Percentiles rank a stretch among this genome's conserved stretches.
Evolutionary conservation across 306 rosid genomes (phyloP).

Genomic region (Comarum palustre): DNA sequence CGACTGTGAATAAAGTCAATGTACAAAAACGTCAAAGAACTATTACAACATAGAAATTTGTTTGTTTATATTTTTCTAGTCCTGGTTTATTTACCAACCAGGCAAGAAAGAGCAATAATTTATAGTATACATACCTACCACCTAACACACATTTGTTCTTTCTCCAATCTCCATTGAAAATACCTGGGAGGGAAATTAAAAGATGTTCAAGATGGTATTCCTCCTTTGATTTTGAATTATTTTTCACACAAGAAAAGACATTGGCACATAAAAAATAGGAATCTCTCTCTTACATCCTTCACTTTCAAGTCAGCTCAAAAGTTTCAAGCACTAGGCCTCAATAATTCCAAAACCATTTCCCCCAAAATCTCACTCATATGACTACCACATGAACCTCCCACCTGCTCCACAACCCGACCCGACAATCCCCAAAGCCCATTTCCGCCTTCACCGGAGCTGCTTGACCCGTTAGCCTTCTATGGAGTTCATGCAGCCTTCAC

Average conservation of each 20-base stretch:
- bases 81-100: no score
- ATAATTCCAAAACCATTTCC: slow-evolving; percentile 16
- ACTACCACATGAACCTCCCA: slow-evolving; percentile 8
- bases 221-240: background rate
- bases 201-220: background rate
- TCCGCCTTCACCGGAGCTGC: slow-evolving; percentile 19
- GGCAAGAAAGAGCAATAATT: no score
- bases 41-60: no score
- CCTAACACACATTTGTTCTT: background rate
- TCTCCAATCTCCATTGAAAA: background rate
- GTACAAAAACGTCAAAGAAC: no score
- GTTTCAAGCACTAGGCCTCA: slow-evolving; percentile 23
- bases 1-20: no score
- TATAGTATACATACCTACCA: background rate
- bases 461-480: slow-evolving; percentile 21
- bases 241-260: background rate
- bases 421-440: background rate
- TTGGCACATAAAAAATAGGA: background rate
- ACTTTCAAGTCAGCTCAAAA: slow-evolving; percentile 31
- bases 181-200: background rate
- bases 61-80: no score
- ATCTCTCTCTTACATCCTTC: slow-evolving; percentile 8
- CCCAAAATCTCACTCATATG: slow-evolving; percentile 7
- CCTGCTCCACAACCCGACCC: background rate
- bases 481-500: slow-evolving; percentile 56